Percentiles rank a stretch among this genome's conserved stretches.
phyloP scores from a whole-genome alignment of 768 basidiomycete species.

The Rhizopogon roseolus region DNA sequence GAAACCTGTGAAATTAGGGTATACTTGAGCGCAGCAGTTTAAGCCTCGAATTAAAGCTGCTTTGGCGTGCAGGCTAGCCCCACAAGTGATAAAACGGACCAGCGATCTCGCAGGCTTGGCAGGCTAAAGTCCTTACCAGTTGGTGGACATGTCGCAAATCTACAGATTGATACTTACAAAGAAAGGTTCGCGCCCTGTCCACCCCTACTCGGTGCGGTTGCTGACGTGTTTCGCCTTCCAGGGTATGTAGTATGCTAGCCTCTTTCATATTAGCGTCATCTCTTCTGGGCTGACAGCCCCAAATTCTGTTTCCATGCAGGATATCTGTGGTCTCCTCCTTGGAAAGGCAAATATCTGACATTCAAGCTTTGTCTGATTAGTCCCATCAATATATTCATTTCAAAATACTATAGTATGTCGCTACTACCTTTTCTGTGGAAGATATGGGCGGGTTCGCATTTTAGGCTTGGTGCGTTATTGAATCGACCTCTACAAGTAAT shows the following conservation, averaged over 20 bases:
- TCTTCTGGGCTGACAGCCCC: slow-evolving; percentile 4
- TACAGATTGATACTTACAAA: slow-evolving; percentile 97
- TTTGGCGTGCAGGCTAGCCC: too few species aligned
- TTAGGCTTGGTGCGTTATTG: not conserved
- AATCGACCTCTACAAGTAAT: not conserved
- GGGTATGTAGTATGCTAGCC: slow-evolving; percentile 55
- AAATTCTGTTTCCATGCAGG: slow-evolving; percentile 37
- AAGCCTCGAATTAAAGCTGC: slow-evolving; percentile 16
- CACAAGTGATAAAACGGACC: too few species aligned
- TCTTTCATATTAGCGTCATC: not conserved
- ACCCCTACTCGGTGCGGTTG: not conserved
- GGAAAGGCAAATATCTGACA: slow-evolving; percentile 91
- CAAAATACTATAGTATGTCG: not conserved
- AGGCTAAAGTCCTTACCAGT: slow-evolving; percentile 69
- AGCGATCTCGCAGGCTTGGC: too few species aligned
- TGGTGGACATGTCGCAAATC: slow-evolving; percentile 89
- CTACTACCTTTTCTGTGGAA: not conserved
- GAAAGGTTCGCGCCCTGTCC: slow-evolving; percentile 58
- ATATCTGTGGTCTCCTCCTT: slow-evolving; percentile 87
- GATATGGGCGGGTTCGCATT: not conserved
- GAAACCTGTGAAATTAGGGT: slow-evolving; percentile 35
- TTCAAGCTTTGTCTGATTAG: slow-evolving; percentile 76
- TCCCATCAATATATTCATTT: not conserved
- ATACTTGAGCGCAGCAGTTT: slow-evolving; percentile 90
- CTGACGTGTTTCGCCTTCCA: slow-evolving; percentile 16